Conservation (phyloP, 2,329 filamentous ascomycete genomes). For the Cladophialophora yegresii region DNA sequence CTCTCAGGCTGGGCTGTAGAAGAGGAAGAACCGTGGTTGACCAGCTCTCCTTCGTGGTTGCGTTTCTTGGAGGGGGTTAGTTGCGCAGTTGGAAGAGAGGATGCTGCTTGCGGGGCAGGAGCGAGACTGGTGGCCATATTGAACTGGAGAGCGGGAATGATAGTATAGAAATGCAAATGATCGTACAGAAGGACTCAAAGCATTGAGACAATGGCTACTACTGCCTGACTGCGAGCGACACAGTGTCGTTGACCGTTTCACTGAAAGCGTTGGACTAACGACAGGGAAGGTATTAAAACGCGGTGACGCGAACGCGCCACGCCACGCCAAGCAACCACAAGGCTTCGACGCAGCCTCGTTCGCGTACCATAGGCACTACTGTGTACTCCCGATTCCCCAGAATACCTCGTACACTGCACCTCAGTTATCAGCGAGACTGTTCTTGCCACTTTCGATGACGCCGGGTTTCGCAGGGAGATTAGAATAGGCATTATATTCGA, state of each 20-base stretch:
- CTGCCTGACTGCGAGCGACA: neutral
- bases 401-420: no score
- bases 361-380: neutral
- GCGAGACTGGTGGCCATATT: conserved; percentile 13
- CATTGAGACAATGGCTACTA: neutral
- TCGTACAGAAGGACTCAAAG: neutral
- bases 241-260: neutral
- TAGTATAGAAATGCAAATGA: neutral
- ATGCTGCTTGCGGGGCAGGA: conserved; percentile 9
- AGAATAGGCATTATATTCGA: neutral
- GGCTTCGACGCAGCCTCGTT: neutral
- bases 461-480: neutral
- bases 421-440: neutral
- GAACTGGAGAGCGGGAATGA: neutral
- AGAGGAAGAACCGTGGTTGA: conserved; percentile 12
- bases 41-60: conserved; percentile 25
- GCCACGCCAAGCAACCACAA: neutral
- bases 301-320: neutral
- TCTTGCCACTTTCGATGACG: neutral
- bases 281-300: neutral
- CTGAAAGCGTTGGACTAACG: neutral
- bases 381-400: no score
- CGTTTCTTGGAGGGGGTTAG: conserved; percentile 30
- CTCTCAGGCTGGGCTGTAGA: conserved; percentile 16
- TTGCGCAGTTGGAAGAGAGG: conserved; percentile 22